Evolutionary conservation across 768 basidiomycete species (phyloP).

Genomic region (Collybia mongolica): DNA sequence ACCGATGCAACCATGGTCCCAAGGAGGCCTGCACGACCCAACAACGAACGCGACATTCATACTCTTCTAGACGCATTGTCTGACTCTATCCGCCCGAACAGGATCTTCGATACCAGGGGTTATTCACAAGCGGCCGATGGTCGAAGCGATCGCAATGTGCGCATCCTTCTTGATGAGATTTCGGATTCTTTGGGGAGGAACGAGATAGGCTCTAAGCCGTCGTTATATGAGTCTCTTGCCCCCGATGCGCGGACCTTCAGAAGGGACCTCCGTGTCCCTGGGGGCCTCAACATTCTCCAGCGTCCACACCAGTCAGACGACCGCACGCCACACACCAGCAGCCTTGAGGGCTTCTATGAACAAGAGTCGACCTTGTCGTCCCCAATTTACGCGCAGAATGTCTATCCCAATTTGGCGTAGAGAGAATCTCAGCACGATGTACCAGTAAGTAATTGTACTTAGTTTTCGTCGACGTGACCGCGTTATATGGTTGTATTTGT

Average conservation of each 20-base stretch:
- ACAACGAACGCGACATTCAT: constrained; percentile 15
- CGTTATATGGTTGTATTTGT: background rate
- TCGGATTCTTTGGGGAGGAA: constrained; percentile 3
- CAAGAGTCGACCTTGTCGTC: background rate
- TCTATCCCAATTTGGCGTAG: too few relatives aligned
- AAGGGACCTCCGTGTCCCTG: background rate
- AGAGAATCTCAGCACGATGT: too few relatives aligned
- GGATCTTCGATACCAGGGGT: background rate
- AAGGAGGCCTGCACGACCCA: constrained; percentile 1
- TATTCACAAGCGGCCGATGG: background rate
- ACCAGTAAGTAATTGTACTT: too few relatives aligned
- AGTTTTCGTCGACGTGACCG: background rate
- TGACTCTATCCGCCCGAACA: constrained; percentile 2
- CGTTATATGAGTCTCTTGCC: background rate
- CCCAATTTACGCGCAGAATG: background rate
- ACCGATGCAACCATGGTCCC: background rate
- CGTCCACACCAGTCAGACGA: too few relatives aligned
- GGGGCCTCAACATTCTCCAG: background rate
- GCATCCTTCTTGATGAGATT: constrained; percentile 9
- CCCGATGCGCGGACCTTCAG: background rate
- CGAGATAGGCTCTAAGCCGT: background rate
- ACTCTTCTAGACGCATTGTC: constrained; percentile 9
- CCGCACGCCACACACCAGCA: too few relatives aligned
- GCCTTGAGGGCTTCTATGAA: too few relatives aligned
- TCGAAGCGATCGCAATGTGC: constrained; percentile 11